Percentiles rank a stretch among this genome's conserved stretches.
phyloP scores from a whole-genome alignment of 1,139 yeast genomes.

The Lizanozyma gosingica region DNA sequence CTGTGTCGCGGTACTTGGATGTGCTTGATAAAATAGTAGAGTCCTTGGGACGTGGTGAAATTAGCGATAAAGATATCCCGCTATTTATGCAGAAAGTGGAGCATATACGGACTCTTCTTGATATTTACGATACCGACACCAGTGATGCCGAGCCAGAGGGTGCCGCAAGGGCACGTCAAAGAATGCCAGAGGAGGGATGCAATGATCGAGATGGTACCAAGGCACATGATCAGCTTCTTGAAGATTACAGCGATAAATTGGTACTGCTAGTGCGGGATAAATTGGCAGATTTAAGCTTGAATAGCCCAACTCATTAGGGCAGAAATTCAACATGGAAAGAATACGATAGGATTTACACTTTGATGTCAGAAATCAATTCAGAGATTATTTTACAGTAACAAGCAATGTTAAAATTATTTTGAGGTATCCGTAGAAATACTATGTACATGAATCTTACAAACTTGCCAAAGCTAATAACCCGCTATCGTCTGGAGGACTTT shows the following conservation, averaged over 20 bases:
- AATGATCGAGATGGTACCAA: neutral
- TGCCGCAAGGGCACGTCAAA: neutral
- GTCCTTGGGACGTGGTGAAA: neutral
- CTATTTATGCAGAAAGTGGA: neutral
- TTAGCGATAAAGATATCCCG: neutral
- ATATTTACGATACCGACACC: neutral
- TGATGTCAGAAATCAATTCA: neutral
- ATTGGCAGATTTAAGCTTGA: conserved; percentile 4
- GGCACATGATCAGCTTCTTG: conserved; percentile 12
- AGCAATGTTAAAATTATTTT: neutral
- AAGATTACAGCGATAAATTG: conserved; percentile 25
- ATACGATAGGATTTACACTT: neutral
- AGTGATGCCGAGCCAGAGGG: neutral
- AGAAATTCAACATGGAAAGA: neutral
- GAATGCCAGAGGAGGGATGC: too few relatives aligned
- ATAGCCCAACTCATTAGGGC: too few relatives aligned
- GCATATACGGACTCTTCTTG: neutral
- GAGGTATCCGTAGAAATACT: too few relatives aligned
- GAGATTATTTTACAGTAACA: neutral
- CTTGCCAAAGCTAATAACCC: too few relatives aligned
- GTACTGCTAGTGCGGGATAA: conserved; percentile 17
- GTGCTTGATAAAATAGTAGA: neutral
- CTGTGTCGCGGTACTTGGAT: neutral
- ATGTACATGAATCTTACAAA: too few relatives aligned
- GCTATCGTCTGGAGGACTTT: conserved; percentile 19